Conservation (phyloP, 176 grass and related monocot genomes). For the Oryza rufipogon region DNA sequence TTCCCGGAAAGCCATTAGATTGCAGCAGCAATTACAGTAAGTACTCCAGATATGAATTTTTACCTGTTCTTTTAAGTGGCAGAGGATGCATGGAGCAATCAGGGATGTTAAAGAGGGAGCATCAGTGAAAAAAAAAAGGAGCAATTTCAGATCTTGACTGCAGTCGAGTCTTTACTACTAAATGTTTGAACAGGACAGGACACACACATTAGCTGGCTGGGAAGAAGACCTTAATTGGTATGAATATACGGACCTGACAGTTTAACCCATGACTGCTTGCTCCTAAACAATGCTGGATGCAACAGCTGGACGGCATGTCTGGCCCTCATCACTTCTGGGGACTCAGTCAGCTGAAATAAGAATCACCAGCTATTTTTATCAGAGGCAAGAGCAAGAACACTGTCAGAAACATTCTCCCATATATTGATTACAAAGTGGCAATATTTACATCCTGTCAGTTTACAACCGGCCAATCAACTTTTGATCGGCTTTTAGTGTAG, state of each 20-base stretch:
- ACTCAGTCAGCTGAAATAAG: constrained; percentile 26
- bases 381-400: background rate
- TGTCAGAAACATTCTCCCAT: background rate
- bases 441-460: constrained; percentile 54
- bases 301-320: constrained; percentile 25
- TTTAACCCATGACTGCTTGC: constrained; percentile 25
- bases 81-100: constrained; percentile 43
- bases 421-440: constrained; percentile 26
- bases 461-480: constrained; percentile 43
- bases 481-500: constrained; percentile 16
- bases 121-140: constrained; percentile 5
- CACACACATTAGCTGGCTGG: constrained; percentile 17
- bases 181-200: constrained; percentile 30
- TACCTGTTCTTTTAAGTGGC: constrained; percentile 29
- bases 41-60: constrained; percentile 25
- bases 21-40: constrained; percentile 32
- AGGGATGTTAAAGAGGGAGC: constrained; percentile 25
- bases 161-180: constrained; percentile 21
- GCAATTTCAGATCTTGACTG: constrained; percentile 49
- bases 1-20: background rate
- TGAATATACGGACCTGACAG: constrained; percentile 15
- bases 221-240: constrained; percentile 14
- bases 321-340: background rate
- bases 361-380: constrained; percentile 5
- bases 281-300: constrained; percentile 20